Conservation (phyloP, 768 basidiomycete genomes). For the Lanmaoa pseudosensibilis region DNA sequence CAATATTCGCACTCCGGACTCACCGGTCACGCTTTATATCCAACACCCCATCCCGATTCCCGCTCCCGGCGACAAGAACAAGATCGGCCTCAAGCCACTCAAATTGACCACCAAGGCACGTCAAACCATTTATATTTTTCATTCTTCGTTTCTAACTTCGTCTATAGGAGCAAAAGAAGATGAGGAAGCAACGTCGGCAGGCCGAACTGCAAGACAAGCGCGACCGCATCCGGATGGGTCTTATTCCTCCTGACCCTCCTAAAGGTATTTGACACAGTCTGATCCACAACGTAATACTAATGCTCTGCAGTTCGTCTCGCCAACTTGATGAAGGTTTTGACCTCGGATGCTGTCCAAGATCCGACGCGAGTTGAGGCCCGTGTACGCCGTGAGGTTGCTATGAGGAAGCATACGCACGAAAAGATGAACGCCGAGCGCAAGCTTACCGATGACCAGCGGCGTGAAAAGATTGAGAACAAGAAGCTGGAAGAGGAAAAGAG, state of each 20-base stretch:
- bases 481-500: slow-evolving; percentile 87
- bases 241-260: slow-evolving; percentile 91
- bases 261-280: slow-evolving; percentile 60
- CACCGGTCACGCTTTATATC: slow-evolving; percentile 85
- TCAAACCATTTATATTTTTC: neutral
- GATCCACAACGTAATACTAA: neutral
- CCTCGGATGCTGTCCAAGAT: slow-evolving; percentile 94
- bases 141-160: neutral
- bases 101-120: slow-evolving; percentile 87
- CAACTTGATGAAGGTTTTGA: slow-evolving; percentile 97
- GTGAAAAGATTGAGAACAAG: slow-evolving; percentile 85
- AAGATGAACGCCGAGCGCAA: slow-evolving; percentile 93
- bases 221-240: slow-evolving; percentile 93
- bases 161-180: slow-evolving; percentile 88
- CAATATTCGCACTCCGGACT: slow-evolving; percentile 63
- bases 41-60: slow-evolving; percentile 98
- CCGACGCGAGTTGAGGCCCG: slow-evolving; percentile 97
- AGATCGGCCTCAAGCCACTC: slow-evolving; percentile 74
- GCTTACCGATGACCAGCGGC: slow-evolving; percentile 84
- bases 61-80: slow-evolving; percentile 83
- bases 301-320: slow-evolving; percentile 72
- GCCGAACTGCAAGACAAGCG: slow-evolving; percentile 92
- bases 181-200: slow-evolving; percentile 85
- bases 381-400: slow-evolving; percentile 89
- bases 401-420: slow-evolving; percentile 85